Evolutionary conservation across 2,329 filamentous ascomycete genomes (phyloP).

Genomic region (Fusarium albidum): DNA sequence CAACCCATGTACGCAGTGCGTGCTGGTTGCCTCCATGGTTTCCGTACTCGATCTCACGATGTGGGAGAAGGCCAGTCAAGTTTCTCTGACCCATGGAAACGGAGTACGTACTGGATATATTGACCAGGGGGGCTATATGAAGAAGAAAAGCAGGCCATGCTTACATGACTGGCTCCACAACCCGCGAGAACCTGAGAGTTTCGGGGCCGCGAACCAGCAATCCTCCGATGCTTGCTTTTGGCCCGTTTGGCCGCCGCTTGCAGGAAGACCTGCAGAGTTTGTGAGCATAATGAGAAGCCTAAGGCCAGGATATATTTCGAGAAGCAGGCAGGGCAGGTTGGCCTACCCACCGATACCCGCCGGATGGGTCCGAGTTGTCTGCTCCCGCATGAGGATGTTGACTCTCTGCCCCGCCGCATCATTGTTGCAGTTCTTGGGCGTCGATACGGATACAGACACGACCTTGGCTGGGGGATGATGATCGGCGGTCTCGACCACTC

Average conservation of each 20-base stretch:
- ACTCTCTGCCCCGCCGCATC: conserved; percentile 19
- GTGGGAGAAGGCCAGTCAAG: neutral
- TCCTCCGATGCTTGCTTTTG: conserved; percentile 28
- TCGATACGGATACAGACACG: conserved; percentile 5
- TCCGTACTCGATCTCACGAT: too few relatives aligned
- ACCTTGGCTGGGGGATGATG: conserved; percentile 17
- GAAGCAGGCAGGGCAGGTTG: conserved; percentile 20
- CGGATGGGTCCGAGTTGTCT: conserved; percentile 16
- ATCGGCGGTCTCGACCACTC: conserved; percentile 20
- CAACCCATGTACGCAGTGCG: too few relatives aligned
- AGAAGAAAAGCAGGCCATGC: conserved; percentile 33
- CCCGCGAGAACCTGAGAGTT: conserved; percentile 11
- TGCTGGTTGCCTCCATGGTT: too few relatives aligned
- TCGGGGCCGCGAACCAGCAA: conserved; percentile 14
- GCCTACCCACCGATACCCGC: conserved; percentile 22
- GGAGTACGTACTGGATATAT: conserved; percentile 12
- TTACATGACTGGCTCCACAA: conserved; percentile 31
- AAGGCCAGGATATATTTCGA: conserved; percentile 16
- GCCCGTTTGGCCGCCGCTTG: conserved; percentile 8
- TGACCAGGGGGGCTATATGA: conserved; percentile 26
- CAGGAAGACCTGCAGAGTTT: neutral
- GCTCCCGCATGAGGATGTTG: conserved; percentile 11
- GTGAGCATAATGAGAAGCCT: neutral
- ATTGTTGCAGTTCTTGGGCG: conserved; percentile 8
- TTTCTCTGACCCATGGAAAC: neutral